Evolutionary conservation across 2,329 filamentous ascomycete genomes (phyloP).

Genomic region (Botrytis paeoniae): DNA sequence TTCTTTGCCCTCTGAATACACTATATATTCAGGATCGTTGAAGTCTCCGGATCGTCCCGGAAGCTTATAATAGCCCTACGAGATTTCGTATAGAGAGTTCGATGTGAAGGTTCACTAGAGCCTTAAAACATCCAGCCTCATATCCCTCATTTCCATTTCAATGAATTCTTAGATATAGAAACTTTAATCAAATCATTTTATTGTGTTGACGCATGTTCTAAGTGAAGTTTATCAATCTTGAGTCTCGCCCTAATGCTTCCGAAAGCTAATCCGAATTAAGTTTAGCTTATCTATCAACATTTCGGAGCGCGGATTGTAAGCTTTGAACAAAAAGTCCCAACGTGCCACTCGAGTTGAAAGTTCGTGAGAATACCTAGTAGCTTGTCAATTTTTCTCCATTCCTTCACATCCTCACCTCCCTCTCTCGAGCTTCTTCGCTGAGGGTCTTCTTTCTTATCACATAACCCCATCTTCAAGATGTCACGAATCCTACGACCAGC

Average conservation of each 20-base stretch:
- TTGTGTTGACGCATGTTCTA: neutral
- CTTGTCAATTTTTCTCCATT: constrained; percentile 11
- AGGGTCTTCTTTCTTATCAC: constrained; percentile 3
- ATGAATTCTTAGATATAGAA: neutral
- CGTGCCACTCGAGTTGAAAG: constrained; percentile 20
- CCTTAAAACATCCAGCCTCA: neutral
- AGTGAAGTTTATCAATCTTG: neutral
- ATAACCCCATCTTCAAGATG: constrained; percentile 31
- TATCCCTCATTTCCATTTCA: neutral
- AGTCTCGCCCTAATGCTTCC: constrained; percentile 18
- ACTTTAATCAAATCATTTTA: neutral
- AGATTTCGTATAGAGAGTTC: neutral
- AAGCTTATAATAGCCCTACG: neutral
- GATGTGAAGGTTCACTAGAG: neutral
- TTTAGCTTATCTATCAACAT: constrained; percentile 21
- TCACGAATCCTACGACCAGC: constrained; percentile 62
- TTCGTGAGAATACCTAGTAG: constrained; percentile 8
- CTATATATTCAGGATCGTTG: neutral
- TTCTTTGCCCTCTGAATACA: neutral
- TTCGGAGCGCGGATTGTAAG: constrained; percentile 18
- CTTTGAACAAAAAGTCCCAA: constrained; percentile 21
- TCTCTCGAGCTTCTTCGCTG: constrained; percentile 14
- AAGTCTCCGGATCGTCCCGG: neutral
- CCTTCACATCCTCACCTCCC: neutral
- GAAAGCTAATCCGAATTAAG: constrained; percentile 10